Percentiles rank a stretch among this genome's conserved stretches.
Conservation (phyloP, 441 rosid species). For the Manihot esculenta region DNA sequence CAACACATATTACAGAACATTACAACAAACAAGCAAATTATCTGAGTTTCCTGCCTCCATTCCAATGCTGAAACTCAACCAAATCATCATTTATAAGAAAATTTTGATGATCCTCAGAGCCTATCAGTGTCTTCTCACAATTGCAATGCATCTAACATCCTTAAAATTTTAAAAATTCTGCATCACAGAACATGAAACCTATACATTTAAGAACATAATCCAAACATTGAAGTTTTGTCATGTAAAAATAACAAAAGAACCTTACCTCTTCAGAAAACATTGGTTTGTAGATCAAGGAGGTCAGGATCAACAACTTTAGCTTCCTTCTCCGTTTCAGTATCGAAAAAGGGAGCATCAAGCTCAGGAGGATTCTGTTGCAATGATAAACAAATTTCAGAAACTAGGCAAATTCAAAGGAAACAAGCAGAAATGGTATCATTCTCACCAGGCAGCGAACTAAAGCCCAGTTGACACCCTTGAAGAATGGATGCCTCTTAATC, state of each 20-base stretch:
- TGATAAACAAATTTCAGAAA: neutral
- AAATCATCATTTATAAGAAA: neutral
- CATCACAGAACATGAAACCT: neutral
- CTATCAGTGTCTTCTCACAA: neutral
- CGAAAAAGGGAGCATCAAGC: conserved; percentile 63
- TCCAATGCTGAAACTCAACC: neutral
- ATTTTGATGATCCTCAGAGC: neutral
- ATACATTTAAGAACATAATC: neutral
- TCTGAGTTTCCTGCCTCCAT: neutral
- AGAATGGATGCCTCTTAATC: conserved; percentile 76
- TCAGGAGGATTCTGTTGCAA: conserved; percentile 64
- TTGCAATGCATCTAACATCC: neutral
- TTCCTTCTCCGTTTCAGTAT: conserved; percentile 44
- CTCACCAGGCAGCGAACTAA: conserved; percentile 82
- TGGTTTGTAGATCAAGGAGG: conserved; percentile 69
- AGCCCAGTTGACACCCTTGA: conserved; percentile 85
- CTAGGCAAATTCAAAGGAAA: neutral
- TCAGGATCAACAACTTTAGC: conserved; percentile 55
- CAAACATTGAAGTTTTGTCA: neutral
- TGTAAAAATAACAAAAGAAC: neutral
- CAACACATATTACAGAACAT: neutral
- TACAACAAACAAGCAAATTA: conserved; percentile 12
- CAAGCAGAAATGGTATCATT: neutral
- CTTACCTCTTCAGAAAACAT: conserved; percentile 55
- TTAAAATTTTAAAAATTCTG: neutral